Evolutionary conservation across 495 filamentous ascomycete species (phyloP), one percentile per base, ranked within the genome.

Genomic region (Hypoxylon fragiforme): DNA sequence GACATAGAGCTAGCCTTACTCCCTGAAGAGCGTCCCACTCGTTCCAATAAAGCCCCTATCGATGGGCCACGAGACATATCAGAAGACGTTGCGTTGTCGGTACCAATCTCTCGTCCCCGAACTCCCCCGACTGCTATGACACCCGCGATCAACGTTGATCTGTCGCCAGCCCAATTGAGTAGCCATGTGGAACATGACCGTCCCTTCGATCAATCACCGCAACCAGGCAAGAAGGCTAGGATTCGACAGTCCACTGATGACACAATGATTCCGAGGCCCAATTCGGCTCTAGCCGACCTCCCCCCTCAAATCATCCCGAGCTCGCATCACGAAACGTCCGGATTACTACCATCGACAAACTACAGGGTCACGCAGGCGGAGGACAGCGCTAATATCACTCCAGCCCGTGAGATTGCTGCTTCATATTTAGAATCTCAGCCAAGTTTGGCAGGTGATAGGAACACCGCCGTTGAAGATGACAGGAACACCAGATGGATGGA

Each of bases 101-200:
- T n/a, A 11, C 48, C 54, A 36, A 19, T 43, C 22, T 51, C 43
- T 14, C 56, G 22, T 21, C 61, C 61, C 51, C 62, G 40, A 14
- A 60, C 61, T 21, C 64, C 61, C 20, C 15, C 49, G n/a, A 44
- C 43, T 18, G 44, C 21, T 13, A 34, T 39, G 24, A 42, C 36
- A 12, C 40, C 34, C 8, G 16, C 28, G 26, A 39, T 56, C 53
- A 44, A 32, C 20, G 32, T 67, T 7, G 62, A 71, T 31, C 53
- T 70, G 19, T 63, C 61, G 1, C 66, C 71, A 1, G 66, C 68
- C 5, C 71, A 70, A 45, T 42, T 65, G 26, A 71, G 55, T 35
- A 74, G 70, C 46, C 62, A 68, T 51, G 51, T 74, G 7, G 57
- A 63, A 45, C 73, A 75, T 41, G 71, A 73, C 2, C 65, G 65